Base-by-base conservation (phyloP, 148 eudicot species). In the Silene uniflora region DNA sequence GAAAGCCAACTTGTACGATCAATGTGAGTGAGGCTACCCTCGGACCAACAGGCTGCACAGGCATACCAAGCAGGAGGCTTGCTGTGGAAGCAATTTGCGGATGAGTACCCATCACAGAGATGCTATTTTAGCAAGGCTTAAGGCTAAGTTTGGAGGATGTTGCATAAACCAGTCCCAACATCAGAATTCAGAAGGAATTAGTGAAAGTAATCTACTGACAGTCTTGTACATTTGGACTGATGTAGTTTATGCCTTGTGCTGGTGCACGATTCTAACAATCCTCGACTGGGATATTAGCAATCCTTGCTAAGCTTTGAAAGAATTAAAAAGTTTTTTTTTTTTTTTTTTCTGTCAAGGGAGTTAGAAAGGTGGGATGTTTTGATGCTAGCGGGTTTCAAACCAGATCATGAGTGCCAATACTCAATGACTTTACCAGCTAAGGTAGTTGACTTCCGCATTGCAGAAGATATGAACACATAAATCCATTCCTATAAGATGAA, bases 21-120 rank as follows among this genome's bases (percentile, higher is more conserved):
- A 78, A 77, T 68, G 87, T 74, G 24, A 76, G 75, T 0, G 83
- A 85, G 55, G 63, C 12, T 18, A 73, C 59, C 46, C 83, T 85
- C 14, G 68, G 68, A 13, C 73, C 78, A 6, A 76, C 46, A 24
- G 69, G 71, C 47, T 78, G 83, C 69, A 62, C 27, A 16, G 18
- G 47, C 23, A 17, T 21, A 65, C 19, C 74, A 4, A 63, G 46
- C 29, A 59, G 75, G 10, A 79, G 79, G 62, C 87, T 81, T 2
- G 83, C 83, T 18, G 72, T 85, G 35, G 81, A 79, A 75, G 83
- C 74, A 0, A 17, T 54, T 0, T 85, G 87, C 21, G 83, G 17
- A 68, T 42, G 72, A 68, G 72, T 68, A 46, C 4, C 54, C 49
- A 66, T 66, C 10, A 18, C 47, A 66, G 14, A 17, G 22, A 66